Conservation (phyloP, 1,284 basidiomycete genomes). For the Phlebopus sp. region DNA sequence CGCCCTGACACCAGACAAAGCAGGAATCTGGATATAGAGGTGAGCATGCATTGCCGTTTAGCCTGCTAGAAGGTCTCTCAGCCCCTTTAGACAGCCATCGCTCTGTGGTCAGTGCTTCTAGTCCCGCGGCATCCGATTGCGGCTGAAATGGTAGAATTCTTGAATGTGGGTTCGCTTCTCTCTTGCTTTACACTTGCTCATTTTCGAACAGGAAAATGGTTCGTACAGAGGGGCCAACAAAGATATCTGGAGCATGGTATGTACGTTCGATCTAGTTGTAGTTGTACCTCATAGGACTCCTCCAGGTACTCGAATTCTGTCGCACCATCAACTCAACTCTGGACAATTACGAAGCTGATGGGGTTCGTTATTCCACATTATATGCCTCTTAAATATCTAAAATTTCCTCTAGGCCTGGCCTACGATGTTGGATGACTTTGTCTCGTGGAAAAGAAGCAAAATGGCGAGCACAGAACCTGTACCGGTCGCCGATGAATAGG, state of each 20-base stretch:
- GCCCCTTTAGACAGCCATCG: slow-evolving; percentile 55
- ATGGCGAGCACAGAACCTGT: slow-evolving; percentile 2
- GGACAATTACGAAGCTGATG: slow-evolving; percentile 67
- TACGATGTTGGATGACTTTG: slow-evolving; percentile 72
- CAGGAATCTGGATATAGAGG: slow-evolving; percentile 78
- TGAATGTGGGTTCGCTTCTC: slow-evolving; percentile 46
- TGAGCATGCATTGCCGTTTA: slow-evolving; percentile 27
- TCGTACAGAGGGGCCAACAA: slow-evolving; percentile 75
- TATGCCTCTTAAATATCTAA: slow-evolving; percentile 7
- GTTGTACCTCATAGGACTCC: slow-evolving; percentile 10
- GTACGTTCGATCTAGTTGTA: slow-evolving; percentile 16
- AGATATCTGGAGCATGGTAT: slow-evolving; percentile 82
- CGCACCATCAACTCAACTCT: slow-evolving; percentile 57
- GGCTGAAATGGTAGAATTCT: slow-evolving; percentile 58
- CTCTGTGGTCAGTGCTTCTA: slow-evolving; percentile 72
- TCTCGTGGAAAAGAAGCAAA: slow-evolving; percentile 53
- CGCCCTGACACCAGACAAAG: slow-evolving; percentile 45
- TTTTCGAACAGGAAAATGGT: slow-evolving; percentile 48
- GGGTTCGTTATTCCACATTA: slow-evolving; percentile 37
- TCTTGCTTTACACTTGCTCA: slow-evolving; percentile 3
- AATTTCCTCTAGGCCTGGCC: slow-evolving; percentile 63
- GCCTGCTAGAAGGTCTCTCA: slow-evolving; percentile 12
- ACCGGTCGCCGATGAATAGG: slow-evolving; percentile 2
- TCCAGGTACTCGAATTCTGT: slow-evolving; percentile 71
- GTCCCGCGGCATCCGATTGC: slow-evolving; percentile 62